These are phyloP conservation scores for Pseudofabraea citricarpa DNA, from an alignment of 2,329 filamentous ascomycete genomes.

Conservation along the genomic window DNA sequence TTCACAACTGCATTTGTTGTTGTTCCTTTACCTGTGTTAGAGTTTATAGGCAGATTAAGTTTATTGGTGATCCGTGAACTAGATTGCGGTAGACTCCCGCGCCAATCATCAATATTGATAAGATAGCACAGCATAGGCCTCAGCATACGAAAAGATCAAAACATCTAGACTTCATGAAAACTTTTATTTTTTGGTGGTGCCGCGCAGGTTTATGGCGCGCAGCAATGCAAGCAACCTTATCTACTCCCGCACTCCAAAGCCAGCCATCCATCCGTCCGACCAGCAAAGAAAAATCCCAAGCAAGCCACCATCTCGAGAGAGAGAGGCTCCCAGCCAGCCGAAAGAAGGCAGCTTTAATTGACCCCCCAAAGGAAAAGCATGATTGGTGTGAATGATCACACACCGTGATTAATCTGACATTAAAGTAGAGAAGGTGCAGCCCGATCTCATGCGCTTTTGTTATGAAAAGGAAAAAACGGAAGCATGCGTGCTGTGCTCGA, in stretches of 20 bases:
- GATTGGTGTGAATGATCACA: neutral
- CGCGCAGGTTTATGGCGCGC: neutral
- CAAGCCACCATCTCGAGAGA: neutral
- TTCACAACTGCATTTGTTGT: no score
- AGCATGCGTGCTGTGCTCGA: neutral
- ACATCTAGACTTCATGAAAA: no score
- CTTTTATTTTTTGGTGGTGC: neutral
- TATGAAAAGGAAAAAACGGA: slow-evolving; percentile 2
- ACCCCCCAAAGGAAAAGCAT: neutral
- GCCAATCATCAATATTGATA: no score
- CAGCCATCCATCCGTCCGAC: neutral
- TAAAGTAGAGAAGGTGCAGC: slow-evolving; percentile 3
- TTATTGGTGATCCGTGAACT: no score
- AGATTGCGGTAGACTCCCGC: no score
- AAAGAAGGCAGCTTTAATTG: neutral
- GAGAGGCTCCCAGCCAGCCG: neutral
- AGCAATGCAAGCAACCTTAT: neutral
- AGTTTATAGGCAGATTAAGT: no score
- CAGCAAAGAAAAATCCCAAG: neutral
- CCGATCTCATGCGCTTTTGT: slow-evolving; percentile 5
- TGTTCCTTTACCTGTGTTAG: no score
- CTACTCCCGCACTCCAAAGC: neutral
- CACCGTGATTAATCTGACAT: slow-evolving; percentile 6
- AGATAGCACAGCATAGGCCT: no score
- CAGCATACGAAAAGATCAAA: no score